Conservation (phyloP, 2,329 filamentous ascomycete genomes). For the Fusarium sp. region DNA sequence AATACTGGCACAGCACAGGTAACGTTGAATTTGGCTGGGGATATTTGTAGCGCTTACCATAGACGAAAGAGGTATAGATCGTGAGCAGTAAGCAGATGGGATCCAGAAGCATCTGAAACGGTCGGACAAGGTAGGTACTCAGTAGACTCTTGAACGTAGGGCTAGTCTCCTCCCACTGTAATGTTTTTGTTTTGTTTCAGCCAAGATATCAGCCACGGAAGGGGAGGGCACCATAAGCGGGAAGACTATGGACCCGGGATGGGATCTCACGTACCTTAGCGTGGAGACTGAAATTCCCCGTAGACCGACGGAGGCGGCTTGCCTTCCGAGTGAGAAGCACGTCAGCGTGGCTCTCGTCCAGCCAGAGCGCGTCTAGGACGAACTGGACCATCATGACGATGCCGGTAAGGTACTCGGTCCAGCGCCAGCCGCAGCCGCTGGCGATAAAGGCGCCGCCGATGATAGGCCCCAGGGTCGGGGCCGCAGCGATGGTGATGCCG, state of each 20-base stretch:
- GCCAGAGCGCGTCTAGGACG: neutral
- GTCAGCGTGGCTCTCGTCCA: neutral
- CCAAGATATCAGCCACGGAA: neutral
- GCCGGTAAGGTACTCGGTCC: neutral
- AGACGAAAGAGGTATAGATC: neutral
- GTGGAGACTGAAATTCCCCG: neutral
- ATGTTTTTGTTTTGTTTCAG: neutral
- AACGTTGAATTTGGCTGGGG: neutral
- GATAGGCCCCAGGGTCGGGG: neutral
- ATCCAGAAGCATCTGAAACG: conserved; percentile 4
- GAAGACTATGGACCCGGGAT: neutral
- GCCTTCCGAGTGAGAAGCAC: neutral
- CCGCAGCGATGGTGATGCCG: neutral
- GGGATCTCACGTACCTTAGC: neutral
- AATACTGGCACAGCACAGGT: neutral
- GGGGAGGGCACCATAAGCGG: neutral
- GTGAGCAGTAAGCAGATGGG: neutral
- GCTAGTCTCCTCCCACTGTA: neutral
- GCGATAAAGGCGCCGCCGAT: neutral
- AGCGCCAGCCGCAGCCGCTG: neutral
- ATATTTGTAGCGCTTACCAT: neutral
- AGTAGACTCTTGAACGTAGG: neutral
- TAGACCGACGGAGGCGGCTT: neutral
- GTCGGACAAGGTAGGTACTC: neutral
- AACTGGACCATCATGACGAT: conserved; percentile 1